Conservation (phyloP, 2,329 filamentous ascomycete genomes). For the Fusarium lateritium region DNA sequence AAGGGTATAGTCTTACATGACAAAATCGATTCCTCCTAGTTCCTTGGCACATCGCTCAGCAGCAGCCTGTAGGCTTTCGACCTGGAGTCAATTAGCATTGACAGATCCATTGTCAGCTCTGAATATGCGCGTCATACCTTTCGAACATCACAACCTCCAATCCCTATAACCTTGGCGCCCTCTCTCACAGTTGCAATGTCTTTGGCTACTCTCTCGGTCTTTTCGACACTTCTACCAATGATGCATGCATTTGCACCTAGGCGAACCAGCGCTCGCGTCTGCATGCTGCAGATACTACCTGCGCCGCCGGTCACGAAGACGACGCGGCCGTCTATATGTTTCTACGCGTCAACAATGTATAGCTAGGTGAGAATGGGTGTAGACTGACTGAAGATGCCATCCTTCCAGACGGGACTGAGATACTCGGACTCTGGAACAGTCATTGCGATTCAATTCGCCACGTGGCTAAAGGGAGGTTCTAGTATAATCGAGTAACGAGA, state of each 20-base stretch:
- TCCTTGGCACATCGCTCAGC: conserved; percentile 86
- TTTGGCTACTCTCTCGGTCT: conserved; percentile 84
- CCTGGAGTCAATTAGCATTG: conserved; percentile 36
- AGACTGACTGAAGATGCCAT: conserved; percentile 84
- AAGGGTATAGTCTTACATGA: conserved; percentile 76
- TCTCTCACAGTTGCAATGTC: conserved; percentile 85
- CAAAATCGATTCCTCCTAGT: conserved; percentile 90
- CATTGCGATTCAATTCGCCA: conserved; percentile 63
- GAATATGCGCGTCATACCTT: conserved; percentile 61
- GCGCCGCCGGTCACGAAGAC: conserved; percentile 96
- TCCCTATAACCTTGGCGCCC: conserved; percentile 88
- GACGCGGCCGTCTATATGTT: conserved; percentile 80
- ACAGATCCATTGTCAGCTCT: neutral
- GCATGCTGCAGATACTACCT: conserved; percentile 93
- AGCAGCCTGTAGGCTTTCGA: conserved; percentile 67
- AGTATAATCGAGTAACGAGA: neutral
- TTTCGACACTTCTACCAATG: conserved; percentile 88
- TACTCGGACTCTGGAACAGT: conserved; percentile 80
- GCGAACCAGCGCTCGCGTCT: conserved; percentile 91
- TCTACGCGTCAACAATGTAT: conserved; percentile 15
- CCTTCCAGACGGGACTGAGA: conserved; percentile 86
- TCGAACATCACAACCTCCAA: conserved; percentile 85
- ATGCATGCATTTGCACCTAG: conserved; percentile 96
- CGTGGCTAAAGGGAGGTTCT: neutral
- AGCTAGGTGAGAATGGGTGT: neutral